Evolutionary conservation across 2,329 filamentous ascomycete species (phyloP).

Genomic region (Ascochyta pisi): DNA sequence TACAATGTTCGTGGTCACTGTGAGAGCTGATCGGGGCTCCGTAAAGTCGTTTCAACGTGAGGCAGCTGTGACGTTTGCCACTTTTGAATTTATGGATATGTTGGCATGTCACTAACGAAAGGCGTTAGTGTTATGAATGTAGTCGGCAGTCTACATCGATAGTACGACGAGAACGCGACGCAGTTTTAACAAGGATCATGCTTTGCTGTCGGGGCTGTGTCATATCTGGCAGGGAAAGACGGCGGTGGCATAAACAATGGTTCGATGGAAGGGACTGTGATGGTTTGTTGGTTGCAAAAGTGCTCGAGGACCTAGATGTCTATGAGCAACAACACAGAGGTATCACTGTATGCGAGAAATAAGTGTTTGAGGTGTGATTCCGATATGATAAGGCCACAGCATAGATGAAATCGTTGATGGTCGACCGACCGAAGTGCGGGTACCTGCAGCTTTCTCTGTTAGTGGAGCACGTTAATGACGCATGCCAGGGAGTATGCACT

Average conservation of each 20-base stretch:
- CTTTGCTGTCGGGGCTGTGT: background rate
- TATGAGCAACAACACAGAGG: background rate
- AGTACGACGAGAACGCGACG: background rate
- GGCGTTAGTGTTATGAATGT: background rate
- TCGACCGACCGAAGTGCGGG: conserved; percentile 4
- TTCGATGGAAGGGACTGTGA: background rate
- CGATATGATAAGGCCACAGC: background rate
- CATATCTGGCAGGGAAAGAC: background rate
- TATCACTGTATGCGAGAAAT: background rate
- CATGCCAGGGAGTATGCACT: background rate
- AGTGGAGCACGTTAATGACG: background rate
- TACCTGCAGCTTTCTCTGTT: conserved; percentile 5
- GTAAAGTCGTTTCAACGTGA: background rate
- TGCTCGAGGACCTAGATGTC: background rate
- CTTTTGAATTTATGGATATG: background rate
- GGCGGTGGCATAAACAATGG: background rate
- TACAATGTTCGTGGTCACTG: background rate
- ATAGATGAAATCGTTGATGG: background rate
- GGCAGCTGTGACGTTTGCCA: background rate
- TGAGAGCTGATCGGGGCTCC: background rate
- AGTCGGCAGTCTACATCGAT: background rate
- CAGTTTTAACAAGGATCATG: background rate
- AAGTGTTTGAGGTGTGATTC: background rate
- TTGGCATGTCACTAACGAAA: background rate
- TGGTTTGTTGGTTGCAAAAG: background rate